Base-by-base conservation (phyloP, 2,329 filamentous ascomycete genomes). In the Sodiomyces alkalinus region DNA sequence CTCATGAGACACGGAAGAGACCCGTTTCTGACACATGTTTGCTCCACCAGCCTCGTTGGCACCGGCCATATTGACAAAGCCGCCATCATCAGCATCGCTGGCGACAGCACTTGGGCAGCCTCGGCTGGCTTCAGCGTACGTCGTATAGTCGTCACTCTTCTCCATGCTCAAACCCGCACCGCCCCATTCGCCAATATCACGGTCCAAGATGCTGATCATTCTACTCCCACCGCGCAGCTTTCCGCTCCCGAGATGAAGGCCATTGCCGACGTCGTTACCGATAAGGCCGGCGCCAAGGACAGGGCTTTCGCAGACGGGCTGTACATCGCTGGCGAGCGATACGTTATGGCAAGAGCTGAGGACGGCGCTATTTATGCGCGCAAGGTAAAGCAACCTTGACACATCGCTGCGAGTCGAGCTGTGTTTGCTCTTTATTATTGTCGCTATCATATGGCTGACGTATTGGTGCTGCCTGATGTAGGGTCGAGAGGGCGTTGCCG, bases 281-380 rank as follows among this genome's bases (percentile, higher is more conserved):
- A 51, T 21, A 47, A 55, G 30, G 33, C 34, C 7, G 55, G 53
- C 26, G 64, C 65, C 37, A 61, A 67, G 41, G 73, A 78, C 57
- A 67, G 74, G 47, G 71, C 81, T 36, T 76, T 76, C 43, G 57
- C 62, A 29, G 74, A 76, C 14, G 87, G 87, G 39, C 52, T 94
- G 47, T 68, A 81, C 57, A 55, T 94, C 43, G 74, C 56, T 27
- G 80, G 79, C 39, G 72, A 77, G 49, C 80, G 81, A 56, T 94
- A 77, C 53, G 68, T 94, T 50, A 64, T 77, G 48, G 66, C 81
- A 51, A 74, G 70, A 49, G 71, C 76, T 29, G 80, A 86, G 36
- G 83, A 80, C 18, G 67, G 78, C 51, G 78, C 73, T 58, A 56
- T 92, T 44, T 92, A 92, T 56, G 81, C 74, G 40, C 83, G 86